A percentile compares a stretch with the other conserved stretches of the same genome.
These are phyloP conservation scores for Chytridium lagenaria DNA, from an alignment of 371 early-diverging fungal genomes.

Conservation along the genomic window DNA sequence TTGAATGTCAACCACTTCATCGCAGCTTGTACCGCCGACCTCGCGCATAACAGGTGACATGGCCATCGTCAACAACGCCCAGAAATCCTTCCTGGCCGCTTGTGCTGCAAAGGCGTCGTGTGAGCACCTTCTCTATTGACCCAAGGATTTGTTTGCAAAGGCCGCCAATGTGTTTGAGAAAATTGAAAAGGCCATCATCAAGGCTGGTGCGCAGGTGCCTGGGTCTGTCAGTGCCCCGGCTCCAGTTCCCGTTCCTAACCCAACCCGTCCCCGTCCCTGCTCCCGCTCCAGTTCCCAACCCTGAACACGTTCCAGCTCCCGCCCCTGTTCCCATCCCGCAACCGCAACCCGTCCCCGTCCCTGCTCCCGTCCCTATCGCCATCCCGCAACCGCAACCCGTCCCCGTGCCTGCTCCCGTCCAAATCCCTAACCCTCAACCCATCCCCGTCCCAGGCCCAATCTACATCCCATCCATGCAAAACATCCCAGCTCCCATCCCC, in stretches of 20 bases:
- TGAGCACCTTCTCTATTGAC: background rate
- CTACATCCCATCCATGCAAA: too few species aligned
- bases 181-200: background rate
- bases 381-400: too few species aligned
- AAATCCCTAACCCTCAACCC: too few species aligned
- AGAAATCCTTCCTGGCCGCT: constrained; percentile 4
- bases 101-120: constrained; percentile 8
- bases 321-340: too few species aligned
- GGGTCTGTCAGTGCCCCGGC: background rate
- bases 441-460: too few species aligned
- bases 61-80: background rate
- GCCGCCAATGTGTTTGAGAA: background rate
- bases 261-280: too few species aligned
- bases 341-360: too few species aligned
- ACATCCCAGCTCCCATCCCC: too few species aligned
- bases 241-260: background rate
- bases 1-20: constrained; percentile 10
- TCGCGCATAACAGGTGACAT: constrained; percentile 11
- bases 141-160: constrained; percentile 3
- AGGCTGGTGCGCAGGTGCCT: background rate
- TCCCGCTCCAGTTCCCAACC: too few species aligned
- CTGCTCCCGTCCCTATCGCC: too few species aligned
- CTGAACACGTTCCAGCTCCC: too few species aligned
- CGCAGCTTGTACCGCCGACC: constrained; percentile 6
- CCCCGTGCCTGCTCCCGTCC: too few species aligned